Evolutionary conservation across 495 filamentous ascomycete species (phyloP), one percentile per base, ranked within the genome.

Genomic region (Alectoria sarmentosa): DNA sequence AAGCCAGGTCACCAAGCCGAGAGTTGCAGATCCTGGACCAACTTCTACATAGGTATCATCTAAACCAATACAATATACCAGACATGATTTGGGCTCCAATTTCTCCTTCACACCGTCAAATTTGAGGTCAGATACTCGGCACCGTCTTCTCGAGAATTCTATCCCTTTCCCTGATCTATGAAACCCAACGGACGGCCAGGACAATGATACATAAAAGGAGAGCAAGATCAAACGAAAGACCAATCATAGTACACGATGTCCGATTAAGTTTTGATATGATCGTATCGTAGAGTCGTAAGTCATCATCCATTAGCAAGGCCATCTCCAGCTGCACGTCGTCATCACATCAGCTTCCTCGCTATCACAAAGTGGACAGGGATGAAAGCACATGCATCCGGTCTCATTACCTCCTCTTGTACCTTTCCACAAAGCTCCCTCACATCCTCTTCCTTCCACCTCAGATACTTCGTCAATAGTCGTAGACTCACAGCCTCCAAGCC

Each of bases 401-500:
- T 62, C 67, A 80, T 76, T 14, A 86, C 70, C 66, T 88, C 84
- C 52, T 73, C 69, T 19, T 77, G 76, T 3, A 84, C 79, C 69
- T 77, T 74, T 23, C 79, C 77, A 73, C 84, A 87, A 23, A 84
- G 75, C 21, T 80, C 73, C 37, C 77, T 78, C 59, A 86, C 84
- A 37, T 81, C 77, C 0, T 81, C 77, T 14, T 77, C 67, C 19
- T 78, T 77, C 84, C 84, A 89, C 7, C 79, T 79, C 56, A 83
- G 77, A 30, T 80, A 74, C 58, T 76, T 78, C 2, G 88, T 90
- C 36, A 92, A 69, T 28, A 80, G 76, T 26, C 89, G 78, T 65
- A 92, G 65, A 41, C 78, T 79, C 23, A 75, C 68, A 1, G 88
- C 80, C 71, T 92, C 89, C 54, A 91, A 69, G 2, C 84, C 84